phyloP scores from a whole-genome alignment of 1,284 basidiomycete genomes.

The Puccinia novopanici region DNA sequence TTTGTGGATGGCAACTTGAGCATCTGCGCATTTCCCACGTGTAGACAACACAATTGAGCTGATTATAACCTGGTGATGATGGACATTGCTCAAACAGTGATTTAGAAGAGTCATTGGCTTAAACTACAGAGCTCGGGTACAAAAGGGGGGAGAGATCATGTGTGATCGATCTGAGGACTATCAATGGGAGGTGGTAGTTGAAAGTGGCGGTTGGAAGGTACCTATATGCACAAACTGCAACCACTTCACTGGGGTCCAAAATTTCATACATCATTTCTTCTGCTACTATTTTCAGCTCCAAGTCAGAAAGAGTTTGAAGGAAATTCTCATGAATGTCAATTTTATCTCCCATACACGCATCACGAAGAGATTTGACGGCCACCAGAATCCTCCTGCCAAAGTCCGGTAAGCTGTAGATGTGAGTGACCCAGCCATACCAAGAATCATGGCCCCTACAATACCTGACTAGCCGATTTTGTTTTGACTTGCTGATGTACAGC shows the following conservation, averaged over 20 bases:
- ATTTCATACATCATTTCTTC: neutral
- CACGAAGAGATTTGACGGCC: neutral
- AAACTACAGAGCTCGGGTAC: too few relatives aligned
- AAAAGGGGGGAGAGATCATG: slow-evolving; percentile 7
- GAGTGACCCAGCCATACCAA: neutral
- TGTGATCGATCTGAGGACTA: neutral
- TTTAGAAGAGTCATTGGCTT: neutral
- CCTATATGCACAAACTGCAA: neutral
- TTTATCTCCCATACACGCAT: neutral
- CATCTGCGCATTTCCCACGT: too few relatives aligned
- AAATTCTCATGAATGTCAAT: neutral
- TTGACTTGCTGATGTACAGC: neutral
- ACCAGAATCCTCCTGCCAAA: neutral
- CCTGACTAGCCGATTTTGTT: too few relatives aligned
- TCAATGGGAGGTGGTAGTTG: neutral
- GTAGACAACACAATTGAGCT: too few relatives aligned
- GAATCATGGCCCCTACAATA: too few relatives aligned
- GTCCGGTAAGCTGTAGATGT: neutral
- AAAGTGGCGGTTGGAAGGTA: neutral
- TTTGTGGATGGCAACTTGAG: too few relatives aligned
- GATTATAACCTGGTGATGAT: too few relatives aligned
- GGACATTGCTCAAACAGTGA: too few relatives aligned
- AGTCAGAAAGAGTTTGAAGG: neutral
- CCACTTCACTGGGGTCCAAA: neutral
- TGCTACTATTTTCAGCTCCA: neutral